Base-by-base conservation (phyloP, 176 grass and related monocot genomes). In the Coix lacrymajobi region DNA sequence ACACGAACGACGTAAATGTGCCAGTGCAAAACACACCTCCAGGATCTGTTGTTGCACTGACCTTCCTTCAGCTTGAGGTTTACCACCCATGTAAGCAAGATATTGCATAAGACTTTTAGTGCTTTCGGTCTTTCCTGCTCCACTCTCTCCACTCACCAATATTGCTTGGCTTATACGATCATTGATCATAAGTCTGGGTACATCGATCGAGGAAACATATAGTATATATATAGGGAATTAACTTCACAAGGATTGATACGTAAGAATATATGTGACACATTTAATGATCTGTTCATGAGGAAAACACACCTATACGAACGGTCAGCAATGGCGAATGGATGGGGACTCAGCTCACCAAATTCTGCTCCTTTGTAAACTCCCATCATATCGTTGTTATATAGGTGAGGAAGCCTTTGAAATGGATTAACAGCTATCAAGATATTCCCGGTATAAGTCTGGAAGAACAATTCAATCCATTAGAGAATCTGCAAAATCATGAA, bases 351-450 rank as follows among this genome's bases (percentile, higher is more conserved):
- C 28, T 98, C 96, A 83, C 96, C 96, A 86, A 98, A 95, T 11
- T 66, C 80, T 14, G 91, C 96, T 76, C 91, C 93, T 76, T 98
- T 93, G 77, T 98, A 98, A 58, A 91, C 87, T 74, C 87, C 87
- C 96, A 98, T 98, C 96, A 98, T 93, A 58, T 98, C 85, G 39
- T 93, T 93, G 75, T 80, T 92, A 86, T 98, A 98, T 24, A 98
- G 91, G 83, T 98, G 96, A 60, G 96, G 89, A 76, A 98, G 81
- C 34, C 91, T 91, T 91, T 87, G 91, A 40, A 98, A 98, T 73
- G 96, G 96, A 86, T 98, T 98, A 66, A 98, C 91, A 11, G 96
- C 96, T 81, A 98, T 98, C 73, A 98, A 86, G 84, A 98, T 98
- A 70, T 93, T 95, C 62, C 96, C 96, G 17, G 93, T 95, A 40